Conservation (phyloP, 2,329 filamentous ascomycete species). For the Pseudomassariella vexata region DNA sequence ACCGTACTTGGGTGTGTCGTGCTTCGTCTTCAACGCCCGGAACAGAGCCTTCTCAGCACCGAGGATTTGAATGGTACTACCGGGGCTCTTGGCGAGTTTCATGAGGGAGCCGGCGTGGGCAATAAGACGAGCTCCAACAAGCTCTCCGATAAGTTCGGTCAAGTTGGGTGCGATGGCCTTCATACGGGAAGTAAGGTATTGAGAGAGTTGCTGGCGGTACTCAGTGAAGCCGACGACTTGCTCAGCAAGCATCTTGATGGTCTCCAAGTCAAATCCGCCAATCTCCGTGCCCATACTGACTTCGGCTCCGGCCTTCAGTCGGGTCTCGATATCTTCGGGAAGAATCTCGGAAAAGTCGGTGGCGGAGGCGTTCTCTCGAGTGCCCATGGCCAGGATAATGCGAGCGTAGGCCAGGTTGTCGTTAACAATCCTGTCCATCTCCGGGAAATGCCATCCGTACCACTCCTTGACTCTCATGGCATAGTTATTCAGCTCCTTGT, state of each 20-base stretch:
- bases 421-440: slow-evolving; percentile 93
- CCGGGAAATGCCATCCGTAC: slow-evolving; percentile 99
- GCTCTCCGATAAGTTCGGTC: slow-evolving; percentile 84
- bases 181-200: slow-evolving; percentile 90
- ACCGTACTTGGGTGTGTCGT: slow-evolving; percentile 98
- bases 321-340: slow-evolving; percentile 87
- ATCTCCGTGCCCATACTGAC: slow-evolving; percentile 99
- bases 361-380: slow-evolving; percentile 72
- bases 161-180: slow-evolving; percentile 94
- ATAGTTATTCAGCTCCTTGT: slow-evolving; percentile 98
- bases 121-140: slow-evolving; percentile 91
- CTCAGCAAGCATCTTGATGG: slow-evolving; percentile 86
- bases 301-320: slow-evolving; percentile 90
- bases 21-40: slow-evolving; percentile 97
- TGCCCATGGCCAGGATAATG: slow-evolving; percentile 82
- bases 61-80: slow-evolving; percentile 94
- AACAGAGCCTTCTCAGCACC: slow-evolving; percentile 98
- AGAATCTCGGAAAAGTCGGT: slow-evolving; percentile 84
- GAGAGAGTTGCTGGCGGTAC: slow-evolving; percentile 81
- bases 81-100: slow-evolving; percentile 90
- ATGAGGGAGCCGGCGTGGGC: slow-evolving; percentile 91
- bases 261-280: slow-evolving; percentile 83
- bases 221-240: slow-evolving; percentile 90
- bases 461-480: slow-evolving; percentile 99
- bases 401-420: slow-evolving; percentile 93